Base-by-base conservation (phyloP, 2,329 filamentous ascomycete species). In the Aspergillus ibericus region DNA sequence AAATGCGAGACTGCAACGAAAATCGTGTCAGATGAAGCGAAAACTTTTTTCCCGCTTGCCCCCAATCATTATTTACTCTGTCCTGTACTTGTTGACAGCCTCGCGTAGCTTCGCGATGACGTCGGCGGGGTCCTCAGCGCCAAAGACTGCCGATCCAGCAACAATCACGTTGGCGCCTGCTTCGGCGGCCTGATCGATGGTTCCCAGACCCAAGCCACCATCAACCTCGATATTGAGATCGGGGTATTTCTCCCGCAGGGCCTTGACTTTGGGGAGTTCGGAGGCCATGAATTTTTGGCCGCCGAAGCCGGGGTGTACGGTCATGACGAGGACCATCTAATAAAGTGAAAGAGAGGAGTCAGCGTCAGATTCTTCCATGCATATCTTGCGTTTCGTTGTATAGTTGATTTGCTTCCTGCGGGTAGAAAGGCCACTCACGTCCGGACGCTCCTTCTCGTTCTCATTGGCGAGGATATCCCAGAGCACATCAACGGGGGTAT, bases 241-340 rank as follows among this genome's bases (percentile, higher is more conserved):
- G 2, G 95, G 93, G 74, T 98, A 99, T 70, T 85, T 87, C 72
- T 88, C 80, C 60, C 95, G 87, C 67, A 99, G 82, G 38, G 88
- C 92, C 65, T 89, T 79, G 22, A 99, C 95, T 80, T 99, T 99
- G 72, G 93, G 92, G 66, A 99, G 85, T 80, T 96, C 92, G 6
- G 91, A 91, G 12, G 92, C 88, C 92, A 98, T 98, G 82, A 99
- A 99, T 73, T 96, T 97, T 75, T 99, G 95, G 6, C 95, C 95
- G 63, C 95, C 95, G 72, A 99, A 99, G 47, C 95, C 95, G 46
- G 95, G 95, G 78, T 99, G 86, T 44, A 99, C 95, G 1, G 95
- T 99, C 95, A 99, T 99, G 60, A 99, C 85, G 16, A 99, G 87
- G 36, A 96, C 92, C 95, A 99, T 99, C 93, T 97, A 63, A 10